Percentiles rank a stretch among this genome's conserved stretches.
phyloP scores from a whole-genome alignment of 179 eudicot species.

The Beta lomatogona region DNA sequence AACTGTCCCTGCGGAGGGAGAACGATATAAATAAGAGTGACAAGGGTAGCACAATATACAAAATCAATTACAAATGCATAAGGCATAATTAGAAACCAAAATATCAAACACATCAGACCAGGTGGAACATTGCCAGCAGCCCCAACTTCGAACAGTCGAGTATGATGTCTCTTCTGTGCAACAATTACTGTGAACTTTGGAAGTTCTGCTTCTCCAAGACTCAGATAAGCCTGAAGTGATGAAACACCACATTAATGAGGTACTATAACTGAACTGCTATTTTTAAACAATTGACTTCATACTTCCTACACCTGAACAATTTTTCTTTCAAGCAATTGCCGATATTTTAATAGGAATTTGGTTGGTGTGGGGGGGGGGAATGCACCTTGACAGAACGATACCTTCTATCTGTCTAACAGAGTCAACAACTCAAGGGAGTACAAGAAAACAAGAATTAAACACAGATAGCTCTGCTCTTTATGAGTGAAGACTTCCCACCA shows the following conservation, averaged over 20 bases:
- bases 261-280: not conserved
- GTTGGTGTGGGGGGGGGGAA: not conserved
- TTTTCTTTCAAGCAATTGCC: not conserved
- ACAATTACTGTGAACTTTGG: conserved; percentile 94
- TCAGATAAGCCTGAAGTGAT: conserved; percentile 64
- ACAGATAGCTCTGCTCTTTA: not conserved
- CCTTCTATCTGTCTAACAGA: not conserved
- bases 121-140: conserved; percentile 75
- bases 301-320: not conserved
- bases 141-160: conserved; percentile 69
- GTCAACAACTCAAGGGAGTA: not conserved
- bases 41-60: not conserved
- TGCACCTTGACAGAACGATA: conserved; percentile 3
- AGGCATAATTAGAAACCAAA: conserved; percentile 13
- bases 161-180: conserved; percentile 92
- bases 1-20: conserved; percentile 65
- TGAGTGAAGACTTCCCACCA: not conserved
- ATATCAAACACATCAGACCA: conserved; percentile 49
- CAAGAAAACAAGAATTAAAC: not conserved
- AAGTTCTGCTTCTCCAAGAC: conserved; percentile 62
- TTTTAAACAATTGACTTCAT: not conserved
- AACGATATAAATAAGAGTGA: not conserved
- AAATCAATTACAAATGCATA: conserved; percentile 9
- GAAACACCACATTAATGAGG: conserved; percentile 3
- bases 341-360: not conserved